Evolutionary conservation across 2,329 filamentous ascomycete species (phyloP).

Genomic region (Colletotrichum scovillei): DNA sequence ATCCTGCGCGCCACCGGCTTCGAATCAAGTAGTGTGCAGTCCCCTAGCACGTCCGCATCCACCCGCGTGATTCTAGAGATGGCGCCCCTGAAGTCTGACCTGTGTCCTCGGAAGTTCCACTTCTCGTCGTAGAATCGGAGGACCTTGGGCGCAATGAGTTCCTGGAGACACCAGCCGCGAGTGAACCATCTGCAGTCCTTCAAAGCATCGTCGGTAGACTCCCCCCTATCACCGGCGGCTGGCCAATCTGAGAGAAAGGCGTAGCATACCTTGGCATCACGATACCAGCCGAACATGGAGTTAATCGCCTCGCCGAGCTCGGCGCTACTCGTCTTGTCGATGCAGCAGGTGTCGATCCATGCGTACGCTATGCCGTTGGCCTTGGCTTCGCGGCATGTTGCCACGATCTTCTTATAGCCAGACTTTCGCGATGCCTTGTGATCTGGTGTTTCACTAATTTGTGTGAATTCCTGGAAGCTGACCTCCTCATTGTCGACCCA

Average conservation of each 20-base stretch:
- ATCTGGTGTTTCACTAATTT: slow-evolving; percentile 18
- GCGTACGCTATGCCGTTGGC: slow-evolving; percentile 26
- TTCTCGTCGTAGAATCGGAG: slow-evolving; percentile 34
- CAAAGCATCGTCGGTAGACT: neutral
- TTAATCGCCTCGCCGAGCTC: slow-evolving; percentile 40
- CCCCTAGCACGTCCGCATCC: neutral
- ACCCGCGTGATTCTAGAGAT: neutral
- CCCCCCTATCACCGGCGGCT: neutral
- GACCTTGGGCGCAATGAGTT: slow-evolving; percentile 35
- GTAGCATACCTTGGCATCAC: slow-evolving; percentile 33
- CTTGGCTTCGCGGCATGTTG: slow-evolving; percentile 16
- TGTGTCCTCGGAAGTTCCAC: slow-evolving; percentile 30
- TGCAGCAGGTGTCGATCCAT: slow-evolving; percentile 43
- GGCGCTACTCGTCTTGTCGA: slow-evolving; percentile 40
- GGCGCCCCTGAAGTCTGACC: neutral
- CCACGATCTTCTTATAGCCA: slow-evolving; percentile 31
- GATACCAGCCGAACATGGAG: slow-evolving; percentile 39
- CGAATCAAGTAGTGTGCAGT: neutral
- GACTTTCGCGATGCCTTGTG: slow-evolving; percentile 24
- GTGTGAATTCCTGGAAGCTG: neutral
- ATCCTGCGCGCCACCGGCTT: slow-evolving; percentile 39
- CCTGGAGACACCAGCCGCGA: slow-evolving; percentile 39
- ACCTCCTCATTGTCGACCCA: slow-evolving; percentile 41
- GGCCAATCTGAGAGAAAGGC: slow-evolving; percentile 37
- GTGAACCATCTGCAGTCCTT: slow-evolving; percentile 36